Conservation (phyloP, 176 grass and related monocot species). For the Oryza longistaminata region DNA sequence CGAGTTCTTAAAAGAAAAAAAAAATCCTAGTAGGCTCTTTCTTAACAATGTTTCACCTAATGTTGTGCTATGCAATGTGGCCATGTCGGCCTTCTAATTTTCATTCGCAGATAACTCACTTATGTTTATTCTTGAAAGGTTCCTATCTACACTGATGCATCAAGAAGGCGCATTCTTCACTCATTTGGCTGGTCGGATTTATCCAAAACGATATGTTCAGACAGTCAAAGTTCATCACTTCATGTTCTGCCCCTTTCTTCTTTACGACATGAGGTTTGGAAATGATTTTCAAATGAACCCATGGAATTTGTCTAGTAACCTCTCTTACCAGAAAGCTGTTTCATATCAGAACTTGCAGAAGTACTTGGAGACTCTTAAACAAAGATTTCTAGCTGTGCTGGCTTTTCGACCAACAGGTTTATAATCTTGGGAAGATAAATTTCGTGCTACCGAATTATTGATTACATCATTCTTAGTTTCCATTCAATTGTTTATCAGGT, state of each 20-base stretch:
- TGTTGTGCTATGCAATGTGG: neutral
- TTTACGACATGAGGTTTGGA: conserved; percentile 57
- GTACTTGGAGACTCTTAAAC: conserved; percentile 56
- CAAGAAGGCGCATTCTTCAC: conserved; percentile 70
- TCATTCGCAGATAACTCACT: neutral
- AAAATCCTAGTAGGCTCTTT: neutral
- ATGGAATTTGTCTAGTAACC: conserved; percentile 24
- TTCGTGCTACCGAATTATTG: conserved; percentile 15
- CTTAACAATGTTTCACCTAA: neutral
- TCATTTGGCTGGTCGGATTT: conserved; percentile 71
- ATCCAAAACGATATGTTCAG: conserved; percentile 56
- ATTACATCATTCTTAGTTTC: neutral
- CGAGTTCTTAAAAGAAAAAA: too few relatives aligned
- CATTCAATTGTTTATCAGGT: conserved; percentile 47
- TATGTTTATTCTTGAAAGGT: conserved; percentile 45
- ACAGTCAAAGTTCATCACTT: conserved; percentile 53
- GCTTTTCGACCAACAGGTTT: conserved; percentile 86
- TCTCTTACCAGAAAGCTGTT: conserved; percentile 10
- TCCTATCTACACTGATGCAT: conserved; percentile 72
- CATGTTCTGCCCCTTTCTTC: conserved; percentile 79
- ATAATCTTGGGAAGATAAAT: neutral
- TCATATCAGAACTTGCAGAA: conserved; percentile 60
- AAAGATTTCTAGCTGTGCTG: conserved; percentile 56
- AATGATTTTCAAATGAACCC: conserved; percentile 27
- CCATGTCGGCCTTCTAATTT: neutral